phyloP scores from a whole-genome alignment of 768 basidiomycete genomes.

The Favolaschia claudopus region DNA sequence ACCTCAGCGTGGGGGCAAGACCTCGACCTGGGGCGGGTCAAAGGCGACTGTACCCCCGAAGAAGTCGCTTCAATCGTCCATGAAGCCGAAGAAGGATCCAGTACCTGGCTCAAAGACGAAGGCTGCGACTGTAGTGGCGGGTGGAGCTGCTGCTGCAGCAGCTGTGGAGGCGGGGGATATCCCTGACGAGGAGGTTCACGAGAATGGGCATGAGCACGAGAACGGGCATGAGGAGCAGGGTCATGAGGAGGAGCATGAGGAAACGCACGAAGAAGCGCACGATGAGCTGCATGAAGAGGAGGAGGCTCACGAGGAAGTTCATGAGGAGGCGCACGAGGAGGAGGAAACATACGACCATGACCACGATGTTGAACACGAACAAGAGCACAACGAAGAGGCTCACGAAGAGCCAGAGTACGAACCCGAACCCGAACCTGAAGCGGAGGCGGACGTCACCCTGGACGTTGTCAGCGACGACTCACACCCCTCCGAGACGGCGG shows the following conservation, averaged over 20 bases:
- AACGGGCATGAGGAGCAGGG: conserved; percentile 34
- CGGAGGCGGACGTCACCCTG: conserved; percentile 16
- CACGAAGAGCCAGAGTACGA: conserved; percentile 34
- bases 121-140: background rate
- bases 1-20: conserved; percentile 37
- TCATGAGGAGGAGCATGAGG: conserved; percentile 23
- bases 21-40: conserved; percentile 36
- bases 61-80: conserved; percentile 25
- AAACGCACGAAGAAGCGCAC: conserved; percentile 23
- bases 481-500: conserved; percentile 18
- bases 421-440: conserved; percentile 26
- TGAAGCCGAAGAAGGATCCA: conserved; percentile 19
- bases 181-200: conserved; percentile 22
- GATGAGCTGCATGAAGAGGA: conserved; percentile 26
- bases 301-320: conserved; percentile 17
- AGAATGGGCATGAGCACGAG: conserved; percentile 21
- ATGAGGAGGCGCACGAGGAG: conserved; percentile 15
- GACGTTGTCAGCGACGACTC: conserved; percentile 21
- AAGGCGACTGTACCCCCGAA: conserved; percentile 36
- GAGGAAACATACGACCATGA: conserved; percentile 6
- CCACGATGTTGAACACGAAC: conserved; percentile 20
- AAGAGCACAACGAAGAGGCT: conserved; percentile 24
- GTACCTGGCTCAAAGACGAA: too few species aligned
- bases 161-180: conserved; percentile 16
- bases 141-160: background rate